A percentile compares a stretch with the other conserved stretches of the same genome.
phyloP scores from a whole-genome alignment of 768 basidiomycete species.

The Serendipita sp. region DNA sequence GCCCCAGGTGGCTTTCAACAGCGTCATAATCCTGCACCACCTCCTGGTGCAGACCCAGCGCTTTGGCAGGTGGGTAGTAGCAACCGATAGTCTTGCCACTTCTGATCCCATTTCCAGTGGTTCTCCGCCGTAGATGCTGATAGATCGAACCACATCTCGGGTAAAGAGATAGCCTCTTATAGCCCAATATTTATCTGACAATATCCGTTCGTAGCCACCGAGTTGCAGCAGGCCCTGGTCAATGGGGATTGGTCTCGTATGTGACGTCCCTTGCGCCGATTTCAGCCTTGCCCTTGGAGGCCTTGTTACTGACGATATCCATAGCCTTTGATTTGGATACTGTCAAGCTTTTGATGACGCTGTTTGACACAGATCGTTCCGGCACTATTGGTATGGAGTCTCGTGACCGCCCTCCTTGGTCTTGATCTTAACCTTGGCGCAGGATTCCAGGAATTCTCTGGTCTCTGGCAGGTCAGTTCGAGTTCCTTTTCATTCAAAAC shows the following conservation, averaged over 20 bases:
- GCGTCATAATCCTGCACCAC: constrained; percentile 24
- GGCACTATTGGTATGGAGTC: constrained; percentile 61
- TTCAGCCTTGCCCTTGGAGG: neutral
- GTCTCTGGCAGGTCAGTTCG: constrained; percentile 67
- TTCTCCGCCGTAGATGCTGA: constrained; percentile 54
- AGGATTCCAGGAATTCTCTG: constrained; percentile 33
- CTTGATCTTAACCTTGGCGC: constrained; percentile 9
- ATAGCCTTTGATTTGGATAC: constrained; percentile 73
- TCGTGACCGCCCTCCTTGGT: constrained; percentile 1
- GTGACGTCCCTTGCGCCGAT: constrained; percentile 17
- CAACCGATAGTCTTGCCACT: neutral
- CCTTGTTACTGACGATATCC: neutral
- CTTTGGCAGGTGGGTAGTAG: neutral
- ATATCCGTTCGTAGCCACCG: neutral
- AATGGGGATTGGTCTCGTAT: constrained; percentile 63
- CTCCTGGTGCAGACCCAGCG: constrained; percentile 62
- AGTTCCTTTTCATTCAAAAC: constrained; percentile 18
- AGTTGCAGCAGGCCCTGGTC: constrained; percentile 30
- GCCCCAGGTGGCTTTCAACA: constrained; percentile 22
- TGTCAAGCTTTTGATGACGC: constrained; percentile 66
- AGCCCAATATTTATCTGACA: constrained; percentile 23
- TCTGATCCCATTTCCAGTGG: constrained; percentile 36
- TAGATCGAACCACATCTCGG: constrained; percentile 51
- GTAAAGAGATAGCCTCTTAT: constrained; percentile 35
- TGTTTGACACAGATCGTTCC: constrained; percentile 63